These are phyloP conservation scores for Dovyalis caffra DNA, from an alignment of 345 rosid genomes.

Conservation along the genomic window DNA sequence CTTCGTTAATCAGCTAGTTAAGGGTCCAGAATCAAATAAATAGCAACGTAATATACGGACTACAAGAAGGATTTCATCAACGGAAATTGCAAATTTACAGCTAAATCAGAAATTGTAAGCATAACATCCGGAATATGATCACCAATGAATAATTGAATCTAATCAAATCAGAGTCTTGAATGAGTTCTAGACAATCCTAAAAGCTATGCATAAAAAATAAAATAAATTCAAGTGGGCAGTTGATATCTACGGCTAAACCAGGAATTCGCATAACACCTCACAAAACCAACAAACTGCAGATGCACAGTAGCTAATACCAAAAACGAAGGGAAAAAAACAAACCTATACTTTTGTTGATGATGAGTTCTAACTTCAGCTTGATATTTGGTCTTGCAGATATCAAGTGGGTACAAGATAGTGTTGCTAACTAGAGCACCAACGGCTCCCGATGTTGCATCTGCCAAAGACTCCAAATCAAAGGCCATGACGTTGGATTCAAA, in stretches of 20 bases:
- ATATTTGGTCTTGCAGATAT: slow-evolving; percentile 32
- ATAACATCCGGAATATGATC: not conserved
- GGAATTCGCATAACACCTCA: not conserved
- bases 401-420: slow-evolving; percentile 31
- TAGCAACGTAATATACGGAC: too few species aligned
- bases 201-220: too few species aligned
- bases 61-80: too few species aligned
- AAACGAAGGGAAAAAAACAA: not conserved
- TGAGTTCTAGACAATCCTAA: too few species aligned
- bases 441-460: slow-evolving; percentile 32
- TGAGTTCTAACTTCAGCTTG: slow-evolving; percentile 30
- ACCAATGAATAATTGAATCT: too few species aligned
- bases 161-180: too few species aligned
- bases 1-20: too few species aligned
- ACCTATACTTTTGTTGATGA: slow-evolving; percentile 31
- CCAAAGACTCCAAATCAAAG: slow-evolving; percentile 25
- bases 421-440: slow-evolving; percentile 29
- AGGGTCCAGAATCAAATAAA: too few species aligned
- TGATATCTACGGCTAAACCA: too few species aligned
- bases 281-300: not conserved
- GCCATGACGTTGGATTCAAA: slow-evolving; percentile 2
- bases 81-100: not conserved
- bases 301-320: too few species aligned
- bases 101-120: not conserved
- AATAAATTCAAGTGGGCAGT: too few species aligned